Percentiles rank a stretch among this genome's conserved stretches.
Evolutionary conservation across 192 early-diverging fungal species (phyloP).

Genomic region (Entomortierella parvispora): DNA sequence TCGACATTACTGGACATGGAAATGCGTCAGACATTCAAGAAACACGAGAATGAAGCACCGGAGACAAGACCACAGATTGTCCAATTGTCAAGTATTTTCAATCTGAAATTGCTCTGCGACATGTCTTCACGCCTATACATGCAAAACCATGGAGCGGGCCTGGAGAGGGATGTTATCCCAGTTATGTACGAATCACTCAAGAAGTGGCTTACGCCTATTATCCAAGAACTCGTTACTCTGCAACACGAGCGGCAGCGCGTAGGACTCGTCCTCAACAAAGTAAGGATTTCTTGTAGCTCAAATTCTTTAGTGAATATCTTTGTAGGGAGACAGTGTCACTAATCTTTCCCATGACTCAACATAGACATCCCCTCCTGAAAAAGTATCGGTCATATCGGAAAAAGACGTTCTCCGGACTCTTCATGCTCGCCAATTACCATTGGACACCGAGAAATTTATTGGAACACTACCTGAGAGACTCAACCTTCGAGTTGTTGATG

Average conservation of each 20-base stretch:
- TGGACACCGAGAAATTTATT: slow-evolving; percentile 9
- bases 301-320: neutral
- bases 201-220: slow-evolving; percentile 21
- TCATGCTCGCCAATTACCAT: slow-evolving; percentile 3
- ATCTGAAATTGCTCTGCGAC: slow-evolving; percentile 7
- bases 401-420: slow-evolving; percentile 26
- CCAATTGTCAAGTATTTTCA: slow-evolving; percentile 23
- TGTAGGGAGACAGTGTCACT: no score
- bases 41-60: neutral
- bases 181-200: slow-evolving; percentile 29
- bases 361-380: neutral
- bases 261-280: slow-evolving; percentile 8
- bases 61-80: slow-evolving; percentile 9
- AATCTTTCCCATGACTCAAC: neutral
- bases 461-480: neutral
- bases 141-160: slow-evolving; percentile 22
- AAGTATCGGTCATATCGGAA: neutral
- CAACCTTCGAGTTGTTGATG: slow-evolving; percentile 2
- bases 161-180: slow-evolving; percentile 18
- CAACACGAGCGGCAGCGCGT: slow-evolving; percentile 30
- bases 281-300: no score
- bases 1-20: slow-evolving; percentile 5
- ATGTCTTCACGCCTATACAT: slow-evolving; percentile 18
- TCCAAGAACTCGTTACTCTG: slow-evolving; percentile 21
- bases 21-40: slow-evolving; percentile 1